Percentiles rank a stretch among this genome's conserved stretches.
Evolutionary conservation across 768 basidiomycete genomes (phyloP).

Genomic region (Lenzites betulinus): DNA sequence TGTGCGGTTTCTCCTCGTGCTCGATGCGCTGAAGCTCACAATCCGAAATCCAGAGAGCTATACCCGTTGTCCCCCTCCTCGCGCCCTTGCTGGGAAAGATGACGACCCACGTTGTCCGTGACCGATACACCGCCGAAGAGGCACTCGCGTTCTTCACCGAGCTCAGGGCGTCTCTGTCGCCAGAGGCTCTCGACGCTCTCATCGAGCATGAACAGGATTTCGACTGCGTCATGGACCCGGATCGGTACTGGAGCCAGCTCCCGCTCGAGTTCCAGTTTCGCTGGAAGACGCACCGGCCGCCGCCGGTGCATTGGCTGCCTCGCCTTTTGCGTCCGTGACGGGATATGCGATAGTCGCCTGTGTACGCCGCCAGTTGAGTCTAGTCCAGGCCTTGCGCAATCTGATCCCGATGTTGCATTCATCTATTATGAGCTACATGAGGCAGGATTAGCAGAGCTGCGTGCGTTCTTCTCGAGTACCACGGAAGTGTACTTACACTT

Average conservation of each 20-base stretch:
- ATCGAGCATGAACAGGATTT: no score
- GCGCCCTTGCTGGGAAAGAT: background rate
- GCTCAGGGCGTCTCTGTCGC: no score
- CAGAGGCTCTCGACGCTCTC: no score
- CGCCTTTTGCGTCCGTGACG: background rate
- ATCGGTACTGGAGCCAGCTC: background rate
- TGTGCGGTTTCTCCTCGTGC: background rate
- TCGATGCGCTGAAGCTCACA: background rate
- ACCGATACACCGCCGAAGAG: conserved; percentile 1
- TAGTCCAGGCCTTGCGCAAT: no score
- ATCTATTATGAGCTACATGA: no score
- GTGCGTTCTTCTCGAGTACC: no score
- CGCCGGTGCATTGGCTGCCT: background rate
- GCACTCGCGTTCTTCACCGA: background rate
- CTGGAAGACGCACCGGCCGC: background rate
- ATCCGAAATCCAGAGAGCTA: background rate
- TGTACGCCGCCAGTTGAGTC: no score
- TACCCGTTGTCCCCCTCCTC: background rate
- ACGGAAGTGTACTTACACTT: no score
- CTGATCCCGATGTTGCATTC: no score
- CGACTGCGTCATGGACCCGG: no score
- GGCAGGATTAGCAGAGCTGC: no score
- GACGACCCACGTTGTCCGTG: background rate
- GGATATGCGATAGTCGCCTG: no score
- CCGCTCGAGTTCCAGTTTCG: background rate